Evolutionary conservation across 805 yeast genomes (phyloP).

Genomic region (Saccharomycopsis javanensis): DNA sequence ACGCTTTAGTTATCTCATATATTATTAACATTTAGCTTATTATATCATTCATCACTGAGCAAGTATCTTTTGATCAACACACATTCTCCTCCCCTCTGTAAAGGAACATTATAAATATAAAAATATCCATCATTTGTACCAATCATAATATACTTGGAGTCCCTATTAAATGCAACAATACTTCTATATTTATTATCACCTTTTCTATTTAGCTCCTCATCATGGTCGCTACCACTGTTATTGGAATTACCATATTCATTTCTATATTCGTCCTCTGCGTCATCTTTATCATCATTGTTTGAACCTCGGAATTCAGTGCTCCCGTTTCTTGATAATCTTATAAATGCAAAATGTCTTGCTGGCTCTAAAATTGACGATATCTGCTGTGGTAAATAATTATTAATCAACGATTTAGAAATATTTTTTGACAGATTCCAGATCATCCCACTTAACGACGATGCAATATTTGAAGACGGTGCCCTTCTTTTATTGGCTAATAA

Average conservation of each 20-base stretch:
- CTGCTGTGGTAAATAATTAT: constrained; percentile 39
- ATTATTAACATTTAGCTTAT: neutral
- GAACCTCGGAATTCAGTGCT: neutral
- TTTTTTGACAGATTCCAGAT: constrained; percentile 24
- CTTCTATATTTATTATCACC: constrained; percentile 2
- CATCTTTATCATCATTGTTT: neutral
- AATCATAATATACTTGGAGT: constrained; percentile 33
- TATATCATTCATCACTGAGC: constrained; percentile 19
- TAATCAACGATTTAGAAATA: constrained; percentile 17
- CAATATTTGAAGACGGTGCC: constrained; percentile 5
- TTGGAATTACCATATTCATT: neutral
- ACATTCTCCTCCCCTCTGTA: constrained; percentile 56
- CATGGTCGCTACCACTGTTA: neutral
- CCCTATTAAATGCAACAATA: constrained; percentile 27
- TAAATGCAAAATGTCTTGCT: constrained; percentile 52
- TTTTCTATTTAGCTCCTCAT: neutral
- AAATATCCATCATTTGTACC: constrained; percentile 45
- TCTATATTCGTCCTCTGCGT: neutral
- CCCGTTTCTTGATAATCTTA: constrained; percentile 30
- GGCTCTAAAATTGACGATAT: constrained; percentile 56
- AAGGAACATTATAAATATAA: constrained; percentile 45
- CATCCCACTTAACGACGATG: constrained; percentile 23
- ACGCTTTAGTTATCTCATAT: no score
- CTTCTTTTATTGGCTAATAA: constrained; percentile 7
- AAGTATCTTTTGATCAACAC: constrained; percentile 45